Percentiles rank a stretch among this genome's conserved stretches.
phyloP scores from a whole-genome alignment of 129 eudicot genomes.

The Sambucus nigra region DNA sequence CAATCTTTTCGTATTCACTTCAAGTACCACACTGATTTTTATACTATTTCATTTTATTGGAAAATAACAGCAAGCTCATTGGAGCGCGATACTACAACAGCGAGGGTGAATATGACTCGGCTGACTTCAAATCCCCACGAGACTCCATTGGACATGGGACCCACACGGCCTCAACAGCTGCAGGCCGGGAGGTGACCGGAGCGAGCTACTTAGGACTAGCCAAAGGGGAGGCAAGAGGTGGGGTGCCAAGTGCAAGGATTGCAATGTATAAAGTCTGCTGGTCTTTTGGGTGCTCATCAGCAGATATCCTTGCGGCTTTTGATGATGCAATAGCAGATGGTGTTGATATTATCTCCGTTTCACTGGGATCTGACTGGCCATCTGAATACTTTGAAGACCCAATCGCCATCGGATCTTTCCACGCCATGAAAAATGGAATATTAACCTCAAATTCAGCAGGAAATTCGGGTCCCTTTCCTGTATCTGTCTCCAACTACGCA shows the following conservation, averaged over 20 bases:
- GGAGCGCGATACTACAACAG: slow-evolving; percentile 30
- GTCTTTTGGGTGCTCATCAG: background rate
- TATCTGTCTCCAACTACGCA: slow-evolving; percentile 2
- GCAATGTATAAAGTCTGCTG: slow-evolving; percentile 13
- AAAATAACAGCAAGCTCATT: slow-evolving; percentile 27
- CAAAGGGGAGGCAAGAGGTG: slow-evolving; percentile 8
- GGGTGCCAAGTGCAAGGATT: slow-evolving; percentile 4
- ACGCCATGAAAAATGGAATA: slow-evolving; percentile 19
- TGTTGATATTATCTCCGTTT: slow-evolving; percentile 23
- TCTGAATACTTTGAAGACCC: slow-evolving; percentile 14
- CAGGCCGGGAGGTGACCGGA: slow-evolving; percentile 14
- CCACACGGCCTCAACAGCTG: slow-evolving; percentile 28
- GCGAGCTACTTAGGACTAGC: slow-evolving; percentile 7
- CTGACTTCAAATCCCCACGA: slow-evolving; percentile 17
- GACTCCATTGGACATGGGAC: slow-evolving; percentile 30
- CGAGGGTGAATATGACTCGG: background rate
- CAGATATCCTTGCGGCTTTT: slow-evolving; percentile 14
- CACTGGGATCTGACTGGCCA: slow-evolving; percentile 10
- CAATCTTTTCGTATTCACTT: background rate
- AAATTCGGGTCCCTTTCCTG: slow-evolving; percentile 12
- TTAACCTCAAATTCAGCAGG: slow-evolving; percentile 17
- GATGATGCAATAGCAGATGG: slow-evolving; percentile 30
- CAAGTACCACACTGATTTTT: background rate
- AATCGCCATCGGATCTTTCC: slow-evolving; percentile 25
- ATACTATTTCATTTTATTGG: no score